These are phyloP conservation scores for Spiraea crenata DNA, from an alignment of 331 rosid species.

Conservation along the genomic window DNA sequence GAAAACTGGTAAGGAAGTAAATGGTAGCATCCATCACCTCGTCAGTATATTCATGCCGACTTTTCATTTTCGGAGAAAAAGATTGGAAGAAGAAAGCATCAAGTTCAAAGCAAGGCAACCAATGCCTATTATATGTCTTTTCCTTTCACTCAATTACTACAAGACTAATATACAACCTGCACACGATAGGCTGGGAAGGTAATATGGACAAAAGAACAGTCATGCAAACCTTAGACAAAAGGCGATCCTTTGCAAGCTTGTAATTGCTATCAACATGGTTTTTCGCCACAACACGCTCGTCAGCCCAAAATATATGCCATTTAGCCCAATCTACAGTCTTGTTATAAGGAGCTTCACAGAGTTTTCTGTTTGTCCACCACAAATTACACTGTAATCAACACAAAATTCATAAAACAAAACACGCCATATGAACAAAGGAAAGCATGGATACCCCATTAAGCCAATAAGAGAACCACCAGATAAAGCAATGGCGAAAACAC, in stretches of 20 bases:
- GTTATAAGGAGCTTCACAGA: constrained; percentile 83
- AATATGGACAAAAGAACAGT: not conserved
- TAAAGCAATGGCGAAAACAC: constrained; percentile 79
- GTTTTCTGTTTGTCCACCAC: constrained; percentile 66
- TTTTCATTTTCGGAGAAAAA: constrained; percentile 1
- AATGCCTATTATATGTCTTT: not conserved
- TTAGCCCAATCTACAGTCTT: constrained; percentile 96
- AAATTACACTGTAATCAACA: constrained; percentile 33
- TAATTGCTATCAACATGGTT: constrained; percentile 88
- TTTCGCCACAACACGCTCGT: constrained; percentile 92
- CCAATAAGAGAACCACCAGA: constrained; percentile 99
- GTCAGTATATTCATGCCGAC: not conserved
- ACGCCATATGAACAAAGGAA: constrained; percentile 38
- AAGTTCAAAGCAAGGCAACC: not conserved
- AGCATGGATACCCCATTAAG: constrained; percentile 84
- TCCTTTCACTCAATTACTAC: not conserved
- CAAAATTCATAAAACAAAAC: constrained; percentile 40
- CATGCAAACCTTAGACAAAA: constrained; percentile 77
- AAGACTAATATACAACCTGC: constrained; percentile 8
- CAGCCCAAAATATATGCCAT: constrained; percentile 99
- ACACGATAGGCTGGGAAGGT: not conserved
- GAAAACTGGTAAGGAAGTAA: too few relatives aligned
- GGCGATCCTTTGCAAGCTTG: constrained; percentile 81
- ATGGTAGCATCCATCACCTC: too few relatives aligned
- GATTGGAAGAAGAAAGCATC: not conserved